These are phyloP conservation scores for Colletotrichum sp. DNA, from an alignment of 2,329 filamentous ascomycete genomes.

Conservation along the genomic window DNA sequence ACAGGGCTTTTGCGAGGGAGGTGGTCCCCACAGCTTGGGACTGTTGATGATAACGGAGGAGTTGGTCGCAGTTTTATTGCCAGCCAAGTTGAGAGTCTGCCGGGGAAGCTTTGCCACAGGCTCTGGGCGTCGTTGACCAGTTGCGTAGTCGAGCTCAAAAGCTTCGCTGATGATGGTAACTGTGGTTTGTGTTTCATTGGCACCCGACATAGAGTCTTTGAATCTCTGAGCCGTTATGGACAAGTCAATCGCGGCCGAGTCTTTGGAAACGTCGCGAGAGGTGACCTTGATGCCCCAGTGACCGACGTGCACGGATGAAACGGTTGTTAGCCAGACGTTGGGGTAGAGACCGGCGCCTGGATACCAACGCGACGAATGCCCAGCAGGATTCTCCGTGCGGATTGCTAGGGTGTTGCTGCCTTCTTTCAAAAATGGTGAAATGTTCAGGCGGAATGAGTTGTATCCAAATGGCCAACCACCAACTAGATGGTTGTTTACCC, in stretches of 20 bases:
- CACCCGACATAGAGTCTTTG: background rate
- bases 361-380: constrained; percentile 55
- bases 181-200: background rate
- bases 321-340: constrained; percentile 58
- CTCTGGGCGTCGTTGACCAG: background rate
- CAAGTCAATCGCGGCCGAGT: background rate
- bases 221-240: background rate
- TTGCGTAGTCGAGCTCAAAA: background rate
- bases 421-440: constrained; percentile 46
- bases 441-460: constrained; percentile 53
- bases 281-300: background rate
- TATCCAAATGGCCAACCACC: constrained; percentile 58
- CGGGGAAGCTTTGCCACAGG: background rate
- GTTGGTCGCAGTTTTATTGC: background rate
- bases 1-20: background rate
- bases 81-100: background rate
- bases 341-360: constrained; percentile 58
- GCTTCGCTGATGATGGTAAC: background rate
- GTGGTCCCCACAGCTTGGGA: background rate
- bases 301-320: constrained; percentile 39
- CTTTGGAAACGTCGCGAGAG: background rate
- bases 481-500: constrained; percentile 50
- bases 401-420: constrained; percentile 50
- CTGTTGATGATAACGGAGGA: background rate
- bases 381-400: constrained; percentile 51